phyloP scores from a whole-genome alignment of 768 basidiomycete species.

The Suillus sp. region DNA sequence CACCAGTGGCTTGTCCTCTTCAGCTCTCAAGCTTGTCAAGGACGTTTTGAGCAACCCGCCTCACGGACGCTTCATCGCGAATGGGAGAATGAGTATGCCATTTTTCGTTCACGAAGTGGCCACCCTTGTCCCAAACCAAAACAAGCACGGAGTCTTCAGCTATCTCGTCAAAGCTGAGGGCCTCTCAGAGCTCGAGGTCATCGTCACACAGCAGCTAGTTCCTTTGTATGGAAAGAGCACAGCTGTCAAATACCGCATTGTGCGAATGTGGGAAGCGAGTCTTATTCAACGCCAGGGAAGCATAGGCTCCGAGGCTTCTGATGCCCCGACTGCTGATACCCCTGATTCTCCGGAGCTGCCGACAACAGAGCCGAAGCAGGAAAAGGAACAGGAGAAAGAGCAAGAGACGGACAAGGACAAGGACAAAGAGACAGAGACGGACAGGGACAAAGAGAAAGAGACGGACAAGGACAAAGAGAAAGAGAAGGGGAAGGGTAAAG shows the following conservation, averaged over 20 bases:
- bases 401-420: not conserved
- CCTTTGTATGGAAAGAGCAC: constrained; percentile 7
- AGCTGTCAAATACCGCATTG: constrained; percentile 15
- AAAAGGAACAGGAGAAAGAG: not conserved
- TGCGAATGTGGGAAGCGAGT: constrained; percentile 25
- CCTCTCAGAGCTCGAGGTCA: constrained; percentile 21
- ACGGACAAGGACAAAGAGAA: not conserved
- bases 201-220: constrained; percentile 18
- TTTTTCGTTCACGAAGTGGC: constrained; percentile 16
- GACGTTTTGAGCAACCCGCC: constrained; percentile 25
- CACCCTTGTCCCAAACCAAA: not conserved
- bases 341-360: not conserved
- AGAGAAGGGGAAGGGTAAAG: not conserved
- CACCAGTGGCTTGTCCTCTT: constrained; percentile 21
- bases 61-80: constrained; percentile 33
- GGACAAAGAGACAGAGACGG: not conserved
- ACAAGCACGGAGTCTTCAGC: constrained; percentile 5
- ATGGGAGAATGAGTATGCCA: constrained; percentile 28
- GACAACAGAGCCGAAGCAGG: not conserved
- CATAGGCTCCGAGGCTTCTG: not conserved
- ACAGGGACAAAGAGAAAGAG: not conserved
- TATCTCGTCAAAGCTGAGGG: constrained; percentile 26
- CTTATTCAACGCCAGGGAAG: not conserved
- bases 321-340: not conserved
- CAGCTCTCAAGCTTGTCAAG: constrained; percentile 20